Evolutionary conservation across 441 rosid genomes (phyloP).

Genomic region (Oxalis stricta): DNA sequence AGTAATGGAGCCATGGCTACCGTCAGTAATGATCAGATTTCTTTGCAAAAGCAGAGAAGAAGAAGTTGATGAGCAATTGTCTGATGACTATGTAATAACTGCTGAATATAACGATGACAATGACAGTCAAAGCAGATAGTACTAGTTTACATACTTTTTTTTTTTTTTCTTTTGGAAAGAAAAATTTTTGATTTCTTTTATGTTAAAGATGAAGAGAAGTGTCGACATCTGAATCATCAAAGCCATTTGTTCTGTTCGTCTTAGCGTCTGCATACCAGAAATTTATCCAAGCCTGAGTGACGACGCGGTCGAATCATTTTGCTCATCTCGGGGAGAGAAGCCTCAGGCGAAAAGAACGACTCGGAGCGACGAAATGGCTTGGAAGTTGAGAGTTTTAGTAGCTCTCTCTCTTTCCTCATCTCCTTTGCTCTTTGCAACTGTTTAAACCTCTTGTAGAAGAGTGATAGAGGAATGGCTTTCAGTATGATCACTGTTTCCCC

Average conservation of each 20-base stretch:
- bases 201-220: slow-evolving; percentile 39
- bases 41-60: slow-evolving; percentile 23
- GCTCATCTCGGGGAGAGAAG: slow-evolving; percentile 11
- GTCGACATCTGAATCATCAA: slow-evolving; percentile 29
- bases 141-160: slow-evolving; percentile 11
- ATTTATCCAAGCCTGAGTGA: slow-evolving; percentile 11
- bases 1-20: slow-evolving; percentile 38
- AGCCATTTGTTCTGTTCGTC: slow-evolving; percentile 10
- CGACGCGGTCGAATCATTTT: slow-evolving; percentile 7
- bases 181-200: background rate
- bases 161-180: slow-evolving; percentile 5
- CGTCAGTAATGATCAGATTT: slow-evolving; percentile 23
- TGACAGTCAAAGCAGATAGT: slow-evolving; percentile 17
- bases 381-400: slow-evolving; percentile 1
- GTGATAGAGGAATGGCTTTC: slow-evolving; percentile 21
- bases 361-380: slow-evolving; percentile 16
- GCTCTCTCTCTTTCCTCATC: slow-evolving; percentile 27
- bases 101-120: slow-evolving; percentile 33
- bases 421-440: slow-evolving; percentile 32
- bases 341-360: slow-evolving; percentile 11
- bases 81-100: slow-evolving; percentile 32
- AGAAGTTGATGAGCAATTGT: slow-evolving; percentile 21
- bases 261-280: slow-evolving; percentile 14
- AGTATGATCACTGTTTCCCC: slow-evolving; percentile 10
- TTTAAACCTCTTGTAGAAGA: slow-evolving; percentile 31